Conservation (phyloP, 495 filamentous ascomycete genomes). For the Rhypophila decipiens region DNA sequence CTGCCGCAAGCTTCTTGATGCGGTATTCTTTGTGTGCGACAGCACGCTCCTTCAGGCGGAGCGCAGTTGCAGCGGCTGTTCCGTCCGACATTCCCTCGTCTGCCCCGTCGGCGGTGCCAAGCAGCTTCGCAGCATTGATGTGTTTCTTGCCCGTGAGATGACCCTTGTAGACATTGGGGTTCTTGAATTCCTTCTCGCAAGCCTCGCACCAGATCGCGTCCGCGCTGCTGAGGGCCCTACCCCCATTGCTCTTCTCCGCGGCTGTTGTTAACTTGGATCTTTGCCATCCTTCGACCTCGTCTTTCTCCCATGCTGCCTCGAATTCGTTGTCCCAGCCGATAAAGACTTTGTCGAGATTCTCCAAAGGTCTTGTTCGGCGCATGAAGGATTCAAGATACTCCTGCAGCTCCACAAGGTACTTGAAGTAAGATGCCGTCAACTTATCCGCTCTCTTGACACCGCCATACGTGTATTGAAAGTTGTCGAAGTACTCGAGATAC, state of each 20-base stretch:
- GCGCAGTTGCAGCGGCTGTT: conserved; percentile 27
- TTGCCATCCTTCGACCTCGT: conserved; percentile 76
- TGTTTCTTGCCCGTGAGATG: conserved; percentile 92
- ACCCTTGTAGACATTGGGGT: conserved; percentile 86
- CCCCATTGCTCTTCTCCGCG: conserved; percentile 9
- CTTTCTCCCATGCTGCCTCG: conserved; percentile 70
- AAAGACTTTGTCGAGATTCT: conserved; percentile 76
- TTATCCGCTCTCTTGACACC: conserved; percentile 73
- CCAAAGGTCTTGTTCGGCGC: conserved; percentile 68
- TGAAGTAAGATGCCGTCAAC: conserved; percentile 84
- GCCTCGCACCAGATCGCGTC: conserved; percentile 81
- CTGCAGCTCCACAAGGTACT: conserved; percentile 73
- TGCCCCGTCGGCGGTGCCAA: conserved; percentile 28
- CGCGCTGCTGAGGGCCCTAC: conserved; percentile 47
- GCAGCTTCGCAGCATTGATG: conserved; percentile 66
- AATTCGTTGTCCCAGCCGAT: conserved; percentile 72
- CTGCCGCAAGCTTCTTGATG: conserved; percentile 64
- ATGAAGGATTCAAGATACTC: conserved; percentile 83
- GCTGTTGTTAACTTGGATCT: conserved; percentile 44
- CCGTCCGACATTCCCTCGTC: conserved; percentile 23
- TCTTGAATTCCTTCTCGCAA: conserved; percentile 92
- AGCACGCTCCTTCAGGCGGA: conserved; percentile 77
- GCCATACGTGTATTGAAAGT: conserved; percentile 65
- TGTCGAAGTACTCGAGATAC: conserved; percentile 84
- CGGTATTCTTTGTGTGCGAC: conserved; percentile 86